A percentile compares a stretch with the other conserved stretches of the same genome.
Evolutionary conservation across 1,139 yeast species (phyloP).

Genomic region (Pichia norvegensis): DNA sequence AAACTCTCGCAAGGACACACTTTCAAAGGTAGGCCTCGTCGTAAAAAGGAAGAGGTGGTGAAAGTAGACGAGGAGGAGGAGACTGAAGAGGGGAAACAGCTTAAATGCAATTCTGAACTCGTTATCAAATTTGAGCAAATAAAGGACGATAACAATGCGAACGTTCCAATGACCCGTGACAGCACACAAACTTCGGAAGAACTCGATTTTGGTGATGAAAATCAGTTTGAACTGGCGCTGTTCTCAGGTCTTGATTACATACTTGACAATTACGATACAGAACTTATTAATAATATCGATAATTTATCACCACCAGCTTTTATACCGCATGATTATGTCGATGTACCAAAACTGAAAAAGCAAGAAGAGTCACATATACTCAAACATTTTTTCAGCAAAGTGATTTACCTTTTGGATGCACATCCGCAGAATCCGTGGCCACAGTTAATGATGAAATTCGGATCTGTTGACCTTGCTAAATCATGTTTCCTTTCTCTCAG

Average conservation of each 20-base stretch:
- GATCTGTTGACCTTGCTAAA: slow-evolving; percentile 48
- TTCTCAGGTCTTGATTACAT: slow-evolving; percentile 28
- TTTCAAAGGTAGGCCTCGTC: background rate
- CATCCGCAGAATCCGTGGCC: slow-evolving; percentile 57
- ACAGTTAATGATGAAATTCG: slow-evolving; percentile 44
- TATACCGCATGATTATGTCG: background rate
- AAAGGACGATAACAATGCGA: background rate
- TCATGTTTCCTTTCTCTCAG: slow-evolving; percentile 47
- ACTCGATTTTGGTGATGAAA: slow-evolving; percentile 19
- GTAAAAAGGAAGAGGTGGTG: background rate
- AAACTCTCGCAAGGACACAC: background rate
- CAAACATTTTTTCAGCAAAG: slow-evolving; percentile 45
- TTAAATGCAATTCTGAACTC: background rate
- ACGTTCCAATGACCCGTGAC: background rate
- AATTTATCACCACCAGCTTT: background rate
- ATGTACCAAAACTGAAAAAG: slow-evolving; percentile 11
- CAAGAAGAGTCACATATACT: slow-evolving; percentile 44
- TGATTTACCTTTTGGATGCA: slow-evolving; percentile 45
- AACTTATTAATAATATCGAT: slow-evolving; percentile 2
- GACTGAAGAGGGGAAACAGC: too few relatives aligned
- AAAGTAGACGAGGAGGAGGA: background rate
- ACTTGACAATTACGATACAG: slow-evolving; percentile 14
- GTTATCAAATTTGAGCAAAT: background rate
- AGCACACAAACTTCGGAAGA: slow-evolving; percentile 2
- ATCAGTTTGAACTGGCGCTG: slow-evolving; percentile 25